Percentiles rank a stretch among this genome's conserved stretches.
phyloP scores from a whole-genome alignment of 768 basidiomycete genomes.

The Filobasidium floriforme region DNA sequence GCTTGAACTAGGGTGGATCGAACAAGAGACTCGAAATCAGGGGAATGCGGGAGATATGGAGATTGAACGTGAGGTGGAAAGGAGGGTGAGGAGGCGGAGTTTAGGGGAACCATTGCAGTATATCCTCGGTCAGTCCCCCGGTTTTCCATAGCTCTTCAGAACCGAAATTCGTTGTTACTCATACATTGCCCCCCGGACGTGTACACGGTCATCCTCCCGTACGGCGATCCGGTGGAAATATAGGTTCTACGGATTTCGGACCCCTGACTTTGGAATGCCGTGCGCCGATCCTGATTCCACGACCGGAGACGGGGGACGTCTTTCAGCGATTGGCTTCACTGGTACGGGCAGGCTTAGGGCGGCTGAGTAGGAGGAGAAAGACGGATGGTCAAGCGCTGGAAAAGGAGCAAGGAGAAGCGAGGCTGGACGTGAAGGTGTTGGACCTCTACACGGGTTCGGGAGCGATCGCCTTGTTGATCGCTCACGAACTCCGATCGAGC shows the following conservation, averaged over 20 bases:
- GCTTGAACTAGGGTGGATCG: conserved; percentile 53
- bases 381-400: conserved; percentile 2
- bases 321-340: conserved; percentile 58
- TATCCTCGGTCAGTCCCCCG: conserved; percentile 61
- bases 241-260: conserved; percentile 56
- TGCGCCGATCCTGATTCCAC: conserved; percentile 81
- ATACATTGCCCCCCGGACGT: too few species aligned
- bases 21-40: conserved; percentile 29
- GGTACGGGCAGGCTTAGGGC: conserved; percentile 30
- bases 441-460: conserved; percentile 92
- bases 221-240: too few species aligned
- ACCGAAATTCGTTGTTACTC: not conserved
- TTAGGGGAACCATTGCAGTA: conserved; percentile 79
- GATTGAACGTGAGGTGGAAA: conserved; percentile 20
- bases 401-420: conserved; percentile 40
- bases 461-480: conserved; percentile 80
- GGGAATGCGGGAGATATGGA: not conserved
- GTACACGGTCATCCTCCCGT: too few species aligned
- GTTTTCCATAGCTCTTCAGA: not conserved
- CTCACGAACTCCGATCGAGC: conserved; percentile 44
- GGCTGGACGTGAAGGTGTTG: conserved; percentile 50
- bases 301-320: conserved; percentile 66
- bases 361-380: conserved; percentile 37
- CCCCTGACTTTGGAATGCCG: conserved; percentile 65
- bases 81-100: conserved; percentile 57